Conservation (phyloP, 2,329 filamentous ascomycete genomes). For the Amphichorda felina region DNA sequence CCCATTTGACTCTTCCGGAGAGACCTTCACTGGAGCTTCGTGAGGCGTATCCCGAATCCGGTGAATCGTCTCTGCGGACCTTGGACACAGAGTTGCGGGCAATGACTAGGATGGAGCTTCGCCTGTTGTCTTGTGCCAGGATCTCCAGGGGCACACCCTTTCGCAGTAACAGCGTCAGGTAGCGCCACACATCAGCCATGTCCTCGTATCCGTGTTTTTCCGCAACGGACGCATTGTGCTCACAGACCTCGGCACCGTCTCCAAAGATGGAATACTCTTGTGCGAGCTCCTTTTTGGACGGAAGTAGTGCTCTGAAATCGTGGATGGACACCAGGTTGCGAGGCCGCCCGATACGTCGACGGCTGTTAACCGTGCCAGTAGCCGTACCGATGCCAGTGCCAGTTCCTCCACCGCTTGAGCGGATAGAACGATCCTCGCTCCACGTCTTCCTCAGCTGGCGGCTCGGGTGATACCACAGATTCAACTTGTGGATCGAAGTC, state of each 20-base stretch:
- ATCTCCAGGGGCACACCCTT: slow-evolving; percentile 64
- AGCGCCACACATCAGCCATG: slow-evolving; percentile 71
- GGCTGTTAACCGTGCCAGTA: slow-evolving; percentile 40
- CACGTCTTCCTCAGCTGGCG: slow-evolving; percentile 41
- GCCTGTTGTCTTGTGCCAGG: slow-evolving; percentile 38
- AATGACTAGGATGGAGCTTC: slow-evolving; percentile 55
- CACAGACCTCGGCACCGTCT: slow-evolving; percentile 68
- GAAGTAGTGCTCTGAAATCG: slow-evolving; percentile 58
- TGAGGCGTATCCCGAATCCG: slow-evolving; percentile 5
- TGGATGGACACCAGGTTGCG: slow-evolving; percentile 68
- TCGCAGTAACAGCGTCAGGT: slow-evolving; percentile 65
- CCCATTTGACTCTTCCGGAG: slow-evolving; percentile 55
- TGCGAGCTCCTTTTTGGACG: slow-evolving; percentile 67
- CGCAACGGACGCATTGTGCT: slow-evolving; percentile 72
- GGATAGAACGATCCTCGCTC: slow-evolving; percentile 44
- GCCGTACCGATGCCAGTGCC: slow-evolving; percentile 36
- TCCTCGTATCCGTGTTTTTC: slow-evolving; percentile 58
- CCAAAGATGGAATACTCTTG: slow-evolving; percentile 76
- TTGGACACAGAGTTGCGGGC: slow-evolving; percentile 48
- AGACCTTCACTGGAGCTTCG: slow-evolving; percentile 16
- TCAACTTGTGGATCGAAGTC: slow-evolving; percentile 48
- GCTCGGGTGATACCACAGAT: slow-evolving; percentile 41
- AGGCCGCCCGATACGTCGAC: slow-evolving; percentile 32
- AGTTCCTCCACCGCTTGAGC: slow-evolving; percentile 48
- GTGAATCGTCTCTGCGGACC: background rate